Conservation (phyloP, 352 stramenopile species). For the Blastocystis sp. region DNA sequence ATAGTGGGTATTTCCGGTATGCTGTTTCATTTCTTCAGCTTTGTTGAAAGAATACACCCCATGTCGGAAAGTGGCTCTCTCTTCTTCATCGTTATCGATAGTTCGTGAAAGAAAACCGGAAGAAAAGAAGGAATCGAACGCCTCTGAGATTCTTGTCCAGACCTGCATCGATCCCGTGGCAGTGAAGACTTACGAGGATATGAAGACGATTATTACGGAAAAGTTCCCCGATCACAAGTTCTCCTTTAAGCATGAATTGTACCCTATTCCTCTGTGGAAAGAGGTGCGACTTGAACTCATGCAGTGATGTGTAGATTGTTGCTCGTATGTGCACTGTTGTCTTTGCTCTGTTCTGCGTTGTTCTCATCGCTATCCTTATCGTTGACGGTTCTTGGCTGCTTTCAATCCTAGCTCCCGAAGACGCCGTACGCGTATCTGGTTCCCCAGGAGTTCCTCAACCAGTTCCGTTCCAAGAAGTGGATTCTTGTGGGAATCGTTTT, state of each 20-base stretch:
- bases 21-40: slow-evolving; percentile 20
- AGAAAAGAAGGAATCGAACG: neutral
- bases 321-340: slow-evolving; percentile 21
- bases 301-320: slow-evolving; percentile 3
- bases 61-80: slow-evolving; percentile 1
- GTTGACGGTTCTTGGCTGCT: neutral
- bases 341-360: slow-evolving; percentile 61
- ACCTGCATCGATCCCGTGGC: slow-evolving; percentile 57
- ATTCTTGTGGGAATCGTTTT: slow-evolving; percentile 27
- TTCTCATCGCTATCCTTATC: slow-evolving; percentile 53
- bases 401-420: slow-evolving; percentile 45
- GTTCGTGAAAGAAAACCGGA: slow-evolving; percentile 12
- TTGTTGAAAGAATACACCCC: neutral
- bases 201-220: slow-evolving; percentile 25
- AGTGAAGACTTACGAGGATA: slow-evolving; percentile 63
- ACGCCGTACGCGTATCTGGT: slow-evolving; percentile 61
- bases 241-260: slow-evolving; percentile 40
- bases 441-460: slow-evolving; percentile 26
- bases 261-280: slow-evolving; percentile 55
- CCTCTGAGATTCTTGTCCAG: slow-evolving; percentile 40
- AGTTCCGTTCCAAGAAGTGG: slow-evolving; percentile 59
- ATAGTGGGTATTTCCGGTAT: neutral
- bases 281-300: neutral
- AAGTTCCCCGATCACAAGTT: slow-evolving; percentile 36
- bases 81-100: neutral